Conservation (phyloP, 768 basidiomycete genomes). For the Amanita pseudoporphyria region DNA sequence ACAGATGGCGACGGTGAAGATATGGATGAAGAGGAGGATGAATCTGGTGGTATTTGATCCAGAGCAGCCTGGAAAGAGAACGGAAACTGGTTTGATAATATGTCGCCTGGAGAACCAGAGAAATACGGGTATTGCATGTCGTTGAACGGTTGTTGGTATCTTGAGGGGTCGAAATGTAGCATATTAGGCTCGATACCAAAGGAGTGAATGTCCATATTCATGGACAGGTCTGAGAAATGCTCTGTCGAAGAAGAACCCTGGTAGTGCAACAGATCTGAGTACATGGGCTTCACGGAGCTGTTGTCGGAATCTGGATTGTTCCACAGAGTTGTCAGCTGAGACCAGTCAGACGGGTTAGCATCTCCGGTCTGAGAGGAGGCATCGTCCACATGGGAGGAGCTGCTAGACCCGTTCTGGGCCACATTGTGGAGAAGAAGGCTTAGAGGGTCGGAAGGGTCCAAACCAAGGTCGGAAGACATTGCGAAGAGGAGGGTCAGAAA, state of each 20-base stretch:
- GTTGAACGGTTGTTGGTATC: slow-evolving; percentile 13
- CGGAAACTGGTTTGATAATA: slow-evolving; percentile 23
- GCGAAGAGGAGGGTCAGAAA: background rate
- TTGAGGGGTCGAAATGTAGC: slow-evolving; percentile 37
- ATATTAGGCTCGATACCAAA: slow-evolving; percentile 57
- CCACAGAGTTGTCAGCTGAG: slow-evolving; percentile 43
- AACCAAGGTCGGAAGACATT: slow-evolving; percentile 27
- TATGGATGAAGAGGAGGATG: slow-evolving; percentile 12
- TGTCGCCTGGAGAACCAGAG: slow-evolving; percentile 13
- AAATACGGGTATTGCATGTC: slow-evolving; percentile 8
- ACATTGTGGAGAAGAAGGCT: slow-evolving; percentile 46
- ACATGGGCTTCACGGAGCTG: slow-evolving; percentile 18
- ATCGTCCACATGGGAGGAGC: slow-evolving; percentile 29
- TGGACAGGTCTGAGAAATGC: slow-evolving; percentile 23
- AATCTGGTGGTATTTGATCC: slow-evolving; percentile 12
- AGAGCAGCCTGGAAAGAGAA: slow-evolving; percentile 29
- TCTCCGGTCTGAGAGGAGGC: slow-evolving; percentile 1
- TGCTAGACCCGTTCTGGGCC: slow-evolving; percentile 19
- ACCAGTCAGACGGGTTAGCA: slow-evolving; percentile 39
- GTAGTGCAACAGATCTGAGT: slow-evolving; percentile 34
- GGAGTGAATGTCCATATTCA: slow-evolving; percentile 57
- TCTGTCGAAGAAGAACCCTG: background rate
- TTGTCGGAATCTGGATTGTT: slow-evolving; percentile 19
- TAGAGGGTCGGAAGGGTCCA: slow-evolving; percentile 50
- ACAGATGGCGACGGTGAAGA: slow-evolving; percentile 20